Evolutionary conservation across 108 stramenopile species (phyloP).

Genomic region (Pinguiococcus pyrenoidosus): DNA sequence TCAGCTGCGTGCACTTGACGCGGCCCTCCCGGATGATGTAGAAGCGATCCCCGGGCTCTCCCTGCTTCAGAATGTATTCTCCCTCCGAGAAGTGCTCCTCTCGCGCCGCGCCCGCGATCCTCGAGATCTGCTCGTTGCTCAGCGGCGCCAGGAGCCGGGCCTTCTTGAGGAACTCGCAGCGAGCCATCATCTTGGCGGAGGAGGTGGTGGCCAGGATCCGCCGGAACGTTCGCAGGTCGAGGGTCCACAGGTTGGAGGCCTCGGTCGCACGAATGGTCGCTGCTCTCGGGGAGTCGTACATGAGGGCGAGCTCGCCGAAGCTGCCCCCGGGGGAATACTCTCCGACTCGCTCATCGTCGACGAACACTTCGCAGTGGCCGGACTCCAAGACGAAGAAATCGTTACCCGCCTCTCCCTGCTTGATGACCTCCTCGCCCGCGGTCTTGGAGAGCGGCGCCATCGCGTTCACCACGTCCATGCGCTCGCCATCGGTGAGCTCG

Average conservation of each 20-base stretch:
- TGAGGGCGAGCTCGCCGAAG: slow-evolving; percentile 48
- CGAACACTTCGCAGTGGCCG: slow-evolving; percentile 17
- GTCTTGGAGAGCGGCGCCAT: slow-evolving; percentile 8
- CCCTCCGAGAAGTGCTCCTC: slow-evolving; percentile 11
- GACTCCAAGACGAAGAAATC: slow-evolving; percentile 28
- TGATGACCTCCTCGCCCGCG: slow-evolving; percentile 14
- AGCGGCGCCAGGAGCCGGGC: slow-evolving; percentile 34
- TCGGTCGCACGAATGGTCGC: slow-evolving; percentile 29
- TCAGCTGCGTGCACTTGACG: slow-evolving; percentile 36
- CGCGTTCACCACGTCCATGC: slow-evolving; percentile 20
- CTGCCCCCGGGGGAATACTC: slow-evolving; percentile 21
- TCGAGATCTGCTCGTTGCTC: slow-evolving; percentile 34
- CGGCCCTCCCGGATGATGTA: slow-evolving; percentile 37
- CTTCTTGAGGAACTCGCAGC: slow-evolving; percentile 37
- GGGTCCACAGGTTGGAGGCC: slow-evolving; percentile 24
- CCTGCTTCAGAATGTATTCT: slow-evolving; percentile 40
- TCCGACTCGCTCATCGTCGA: slow-evolving; percentile 10
- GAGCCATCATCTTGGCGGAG: slow-evolving; percentile 20
- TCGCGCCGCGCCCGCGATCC: slow-evolving; percentile 36
- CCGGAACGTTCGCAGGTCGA: slow-evolving; percentile 40
- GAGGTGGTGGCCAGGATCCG: slow-evolving; percentile 36
- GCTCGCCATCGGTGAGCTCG: slow-evolving; percentile 20
- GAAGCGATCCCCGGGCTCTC: slow-evolving; percentile 33
- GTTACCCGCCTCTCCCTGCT: slow-evolving; percentile 28
- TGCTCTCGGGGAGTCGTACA: slow-evolving; percentile 47